These are phyloP conservation scores for Penicillium turbatum DNA, from an alignment of 495 filamentous ascomycete genomes.

Conservation along the genomic window DNA sequence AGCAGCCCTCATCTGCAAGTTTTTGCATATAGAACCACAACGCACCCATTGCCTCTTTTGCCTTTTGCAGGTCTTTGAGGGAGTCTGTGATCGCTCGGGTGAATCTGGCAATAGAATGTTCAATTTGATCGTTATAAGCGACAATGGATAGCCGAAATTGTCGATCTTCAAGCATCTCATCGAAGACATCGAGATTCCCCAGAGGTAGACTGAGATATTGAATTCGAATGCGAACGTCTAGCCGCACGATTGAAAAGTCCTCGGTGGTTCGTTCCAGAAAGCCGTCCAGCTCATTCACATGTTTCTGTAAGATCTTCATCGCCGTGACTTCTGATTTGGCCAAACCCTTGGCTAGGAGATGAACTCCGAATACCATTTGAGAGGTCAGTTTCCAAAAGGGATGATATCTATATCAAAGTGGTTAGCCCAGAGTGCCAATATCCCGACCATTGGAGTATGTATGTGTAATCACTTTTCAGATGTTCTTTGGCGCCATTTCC, in stretches of 20 bases:
- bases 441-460: no score
- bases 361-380: slow-evolving; percentile 90
- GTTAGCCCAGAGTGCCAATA: background rate
- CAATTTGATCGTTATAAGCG: slow-evolving; percentile 84
- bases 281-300: slow-evolving; percentile 90
- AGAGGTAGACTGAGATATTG: slow-evolving; percentile 78
- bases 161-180: slow-evolving; percentile 81
- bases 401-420: slow-evolving; percentile 52
- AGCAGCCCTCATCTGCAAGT: slow-evolving; percentile 52
- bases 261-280: slow-evolving; percentile 82
- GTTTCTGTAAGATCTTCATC: slow-evolving; percentile 80
- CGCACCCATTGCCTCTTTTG: slow-evolving; percentile 68
- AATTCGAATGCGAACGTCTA: slow-evolving; percentile 69
- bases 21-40: slow-evolving; percentile 69
- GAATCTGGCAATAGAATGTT: slow-evolving; percentile 79
- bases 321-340: slow-evolving; percentile 86
- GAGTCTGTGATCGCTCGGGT: slow-evolving; percentile 67
- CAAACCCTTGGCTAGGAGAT: slow-evolving; percentile 77
- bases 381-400: slow-evolving; percentile 86
- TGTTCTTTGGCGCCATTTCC: slow-evolving; percentile 67
- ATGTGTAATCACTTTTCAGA: slow-evolving; percentile 42
- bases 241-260: slow-evolving; percentile 76
- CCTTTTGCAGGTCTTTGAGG: slow-evolving; percentile 72
- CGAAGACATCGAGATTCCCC: slow-evolving; percentile 77
- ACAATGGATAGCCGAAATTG: slow-evolving; percentile 76